A percentile compares a stretch with the other conserved stretches of the same genome.
phyloP scores from a whole-genome alignment of 148 eudicot genomes.

The Rhododendron molle region DNA sequence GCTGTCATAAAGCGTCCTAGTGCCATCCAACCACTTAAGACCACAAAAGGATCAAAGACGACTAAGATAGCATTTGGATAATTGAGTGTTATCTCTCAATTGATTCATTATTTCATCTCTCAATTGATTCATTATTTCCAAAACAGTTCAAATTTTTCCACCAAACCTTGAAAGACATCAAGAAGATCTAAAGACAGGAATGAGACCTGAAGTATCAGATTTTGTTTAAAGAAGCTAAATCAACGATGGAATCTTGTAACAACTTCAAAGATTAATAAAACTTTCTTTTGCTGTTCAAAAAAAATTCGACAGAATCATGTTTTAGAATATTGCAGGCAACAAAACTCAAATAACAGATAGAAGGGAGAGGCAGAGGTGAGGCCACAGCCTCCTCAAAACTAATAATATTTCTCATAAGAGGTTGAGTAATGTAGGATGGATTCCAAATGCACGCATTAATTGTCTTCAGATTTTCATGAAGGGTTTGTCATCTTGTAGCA shows the following conservation, averaged over 20 bases:
- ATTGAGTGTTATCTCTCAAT: neutral
- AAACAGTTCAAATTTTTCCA: neutral
- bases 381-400: neutral
- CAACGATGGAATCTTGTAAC: neutral
- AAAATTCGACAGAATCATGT: neutral
- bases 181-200: neutral
- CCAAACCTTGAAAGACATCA: neutral
- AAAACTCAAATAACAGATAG: neutral
- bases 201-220: neutral
- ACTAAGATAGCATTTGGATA: neutral
- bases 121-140: neutral
- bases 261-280: too few species aligned
- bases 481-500: neutral
- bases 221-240: neutral
- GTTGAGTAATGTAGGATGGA: neutral
- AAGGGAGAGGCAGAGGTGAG: neutral
- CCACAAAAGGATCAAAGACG: neutral
- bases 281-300: too few species aligned
- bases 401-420: neutral
- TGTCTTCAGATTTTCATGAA: neutral
- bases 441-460: neutral
- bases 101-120: neutral
- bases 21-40: neutral
- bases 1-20: neutral
- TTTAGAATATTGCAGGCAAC: neutral